Evolutionary conservation across 805 yeast genomes (phyloP).

Genomic region (Candida schatavii): DNA sequence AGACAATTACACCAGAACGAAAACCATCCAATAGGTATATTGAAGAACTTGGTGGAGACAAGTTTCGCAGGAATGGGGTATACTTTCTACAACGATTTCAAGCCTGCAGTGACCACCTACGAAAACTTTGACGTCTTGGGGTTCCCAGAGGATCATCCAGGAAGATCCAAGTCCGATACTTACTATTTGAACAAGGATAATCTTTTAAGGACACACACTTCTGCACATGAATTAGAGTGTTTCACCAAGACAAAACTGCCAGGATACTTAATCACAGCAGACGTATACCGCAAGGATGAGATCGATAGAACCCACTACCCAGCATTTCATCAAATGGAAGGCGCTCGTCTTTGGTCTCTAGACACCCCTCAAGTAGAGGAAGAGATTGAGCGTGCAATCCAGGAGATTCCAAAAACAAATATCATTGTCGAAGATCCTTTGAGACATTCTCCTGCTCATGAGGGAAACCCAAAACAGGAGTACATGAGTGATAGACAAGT

Average conservation of each 20-base stretch:
- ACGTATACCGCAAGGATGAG: conserved; percentile 93
- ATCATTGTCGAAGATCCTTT: conserved; percentile 76
- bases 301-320: conserved; percentile 96
- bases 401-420: conserved; percentile 60
- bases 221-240: conserved; percentile 93
- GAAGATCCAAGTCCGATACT: conserved; percentile 88
- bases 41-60: conserved; percentile 68
- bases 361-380: conserved; percentile 43
- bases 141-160: conserved; percentile 90
- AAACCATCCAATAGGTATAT: conserved; percentile 86
- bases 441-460: conserved; percentile 44
- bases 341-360: conserved; percentile 82
- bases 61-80: conserved; percentile 66
- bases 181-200: conserved; percentile 77
- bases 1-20: conserved; percentile 71
- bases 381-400: conserved; percentile 49
- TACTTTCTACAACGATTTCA: conserved; percentile 75
- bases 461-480: conserved; percentile 75
- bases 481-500: conserved; percentile 71
- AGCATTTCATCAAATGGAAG: conserved; percentile 97
- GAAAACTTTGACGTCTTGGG: conserved; percentile 92
- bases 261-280: conserved; percentile 91
- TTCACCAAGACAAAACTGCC: conserved; percentile 65
- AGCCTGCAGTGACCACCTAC: conserved; percentile 75
- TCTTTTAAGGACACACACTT: conserved; percentile 87